Base-by-base conservation (phyloP, 1,284 basidiomycete species). In the Thecaphora thlaspeos region DNA sequence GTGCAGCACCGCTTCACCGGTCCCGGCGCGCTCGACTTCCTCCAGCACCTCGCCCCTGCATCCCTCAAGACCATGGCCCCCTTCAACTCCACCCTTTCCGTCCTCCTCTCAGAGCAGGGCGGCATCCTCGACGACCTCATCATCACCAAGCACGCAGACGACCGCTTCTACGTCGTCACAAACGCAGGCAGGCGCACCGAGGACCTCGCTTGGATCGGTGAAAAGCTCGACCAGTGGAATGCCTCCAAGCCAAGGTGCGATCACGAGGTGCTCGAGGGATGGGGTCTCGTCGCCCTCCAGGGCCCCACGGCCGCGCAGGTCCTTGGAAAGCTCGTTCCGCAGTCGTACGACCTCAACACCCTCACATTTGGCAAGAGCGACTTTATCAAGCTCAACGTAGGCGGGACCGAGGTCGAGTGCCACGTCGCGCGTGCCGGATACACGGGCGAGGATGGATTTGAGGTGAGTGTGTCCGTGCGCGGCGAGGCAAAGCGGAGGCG, bases 391-490 rank as follows among this genome's bases (percentile, higher is more conserved):
- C 48, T 74, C 23, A 84, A 87, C 1, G 86, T 90, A 63, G 58
- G 63, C 82, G 56, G 57, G 10, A 40, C 62, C 18, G 37, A 61
- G 40, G 91, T 54, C 21, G 47, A 71, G n/a, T 77, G 78, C 23
- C 95, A 97, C 77, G 86, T 98, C 32, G 90, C 92, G 10, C 86
- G 94, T n/a, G 91, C 91, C 21, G 94, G 95, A 4, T 99, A 99
- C 80, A 98, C 95, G 0, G 94, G 95, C 30, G 95, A 99, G 80
- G 94, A 99, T 78, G 95, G 94, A 0, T 97, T 98, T 67, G 94
- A 98, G 82, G 89, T 88, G 37, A 61, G 62, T 43, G 22, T 57
- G n/a, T n/a, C n/a, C n/a, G n/a, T n/a, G n/a, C n/a, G n/a, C n/a
- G n/a, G n/a, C n/a, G n/a, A n/a, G n/a, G n/a, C n/a, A n/a, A n/a